Evolutionary conservation across 2,329 filamentous ascomycete genomes (phyloP), one percentile per base, ranked within the genome.

Genomic region (Monilinia vaccinii-corymbosi): DNA sequence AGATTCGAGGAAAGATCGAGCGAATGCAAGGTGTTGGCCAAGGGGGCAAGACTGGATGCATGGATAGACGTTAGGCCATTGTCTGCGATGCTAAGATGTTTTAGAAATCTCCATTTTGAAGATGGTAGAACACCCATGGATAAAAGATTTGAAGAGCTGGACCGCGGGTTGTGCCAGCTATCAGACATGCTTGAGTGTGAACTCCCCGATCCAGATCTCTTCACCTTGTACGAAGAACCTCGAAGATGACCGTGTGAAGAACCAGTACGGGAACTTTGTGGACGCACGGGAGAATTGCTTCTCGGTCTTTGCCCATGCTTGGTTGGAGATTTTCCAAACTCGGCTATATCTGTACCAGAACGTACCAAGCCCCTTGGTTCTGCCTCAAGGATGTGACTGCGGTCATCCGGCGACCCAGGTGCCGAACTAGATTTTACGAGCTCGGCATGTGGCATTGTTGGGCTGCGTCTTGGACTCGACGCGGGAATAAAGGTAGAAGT

Each of bases 101-200:
- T 87, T 69, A 99, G 76, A 73, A 97, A 96, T 60, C 93, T 86
- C 94, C 94, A 99, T 74, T 97, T 97, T 1, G 87, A 89, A 0
- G 89, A 77, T 46, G 92, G 91, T 18, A 97, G 78, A 61, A 87
- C 80, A 44, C 86, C 86, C 71, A 86, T 79, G 16, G 82, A 78
- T 53, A 93, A 76, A 1, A 96, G 78, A 67, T 94, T 96, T 1
- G 88, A 87, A 18, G 88, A 85, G 74, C 91, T 95, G 50, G 86
- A 85, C 76, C 87, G 74, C 75, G 86, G 70, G 50, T 72, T 72
- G 56, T 84, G 79, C 82, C 82, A 82, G 5, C 82, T 83, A 63
- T 87, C 84, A 1, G 84, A 86, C 55, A 86, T 74, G 70, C 84
- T 87, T 1, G 93, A 97, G 69, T 94, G 89, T 1, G 93, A 97